Conservation (phyloP, 2,329 filamentous ascomycete genomes). For the Zasmidium cellare region DNA sequence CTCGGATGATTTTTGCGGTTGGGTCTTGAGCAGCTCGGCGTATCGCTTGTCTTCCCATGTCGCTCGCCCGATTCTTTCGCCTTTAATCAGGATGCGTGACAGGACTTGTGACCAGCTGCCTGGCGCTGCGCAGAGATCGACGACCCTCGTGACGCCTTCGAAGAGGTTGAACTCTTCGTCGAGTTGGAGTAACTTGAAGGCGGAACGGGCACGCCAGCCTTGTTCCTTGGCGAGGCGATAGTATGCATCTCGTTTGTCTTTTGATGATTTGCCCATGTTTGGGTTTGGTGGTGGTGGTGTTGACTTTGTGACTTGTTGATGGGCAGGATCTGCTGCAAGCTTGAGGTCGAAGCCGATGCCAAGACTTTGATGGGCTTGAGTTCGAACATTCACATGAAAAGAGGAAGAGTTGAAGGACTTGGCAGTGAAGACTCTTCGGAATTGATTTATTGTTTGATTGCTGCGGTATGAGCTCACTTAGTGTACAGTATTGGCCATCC, state of each 20-base stretch:
- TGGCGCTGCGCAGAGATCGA: conserved; percentile 92
- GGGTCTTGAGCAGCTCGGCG: conserved; percentile 35
- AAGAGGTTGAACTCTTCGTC: conserved; percentile 97
- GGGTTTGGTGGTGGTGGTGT: not conserved
- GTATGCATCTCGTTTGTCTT: conserved; percentile 97
- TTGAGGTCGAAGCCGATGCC: not conserved
- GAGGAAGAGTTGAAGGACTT: no score
- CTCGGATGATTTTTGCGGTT: not conserved
- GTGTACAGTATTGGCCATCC: no score
- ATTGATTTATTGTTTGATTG: no score
- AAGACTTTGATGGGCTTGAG: not conserved
- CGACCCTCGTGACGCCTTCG: conserved; percentile 82
- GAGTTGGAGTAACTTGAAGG: conserved; percentile 95
- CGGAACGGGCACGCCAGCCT: conserved; percentile 93
- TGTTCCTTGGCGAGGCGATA: conserved; percentile 98
- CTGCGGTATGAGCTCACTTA: no score
- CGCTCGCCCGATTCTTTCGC: conserved; percentile 81
- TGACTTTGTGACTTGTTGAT: no score
- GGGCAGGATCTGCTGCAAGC: no score
- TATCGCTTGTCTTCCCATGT: conserved; percentile 86
- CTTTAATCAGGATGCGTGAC: conserved; percentile 88
- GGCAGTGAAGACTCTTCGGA: no score
- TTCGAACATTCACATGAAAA: no score
- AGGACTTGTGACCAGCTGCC: conserved; percentile 98
- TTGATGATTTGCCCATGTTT: conserved; percentile 73